Evolutionary conservation across 768 basidiomycete genomes (phyloP).

Genomic region (Pleurotus citrinopileatus): DNA sequence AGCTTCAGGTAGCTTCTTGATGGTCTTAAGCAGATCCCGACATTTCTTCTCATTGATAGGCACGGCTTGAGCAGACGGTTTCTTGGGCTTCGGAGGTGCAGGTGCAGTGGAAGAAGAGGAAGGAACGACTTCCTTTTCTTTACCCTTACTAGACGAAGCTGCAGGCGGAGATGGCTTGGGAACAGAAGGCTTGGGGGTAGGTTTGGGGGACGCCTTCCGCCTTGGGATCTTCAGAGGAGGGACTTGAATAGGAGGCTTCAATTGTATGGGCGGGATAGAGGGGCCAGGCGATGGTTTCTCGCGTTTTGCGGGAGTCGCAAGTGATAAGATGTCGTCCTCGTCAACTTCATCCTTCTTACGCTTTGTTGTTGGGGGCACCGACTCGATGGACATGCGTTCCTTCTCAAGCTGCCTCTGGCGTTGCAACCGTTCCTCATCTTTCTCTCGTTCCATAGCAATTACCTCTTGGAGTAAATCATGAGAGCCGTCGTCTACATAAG

Average conservation of each 20-base stretch:
- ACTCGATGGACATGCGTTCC: constrained; percentile 46
- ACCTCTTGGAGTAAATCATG: constrained; percentile 81
- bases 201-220: constrained; percentile 15
- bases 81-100: constrained; percentile 36
- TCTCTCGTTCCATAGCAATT: constrained; percentile 72
- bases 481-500: constrained; percentile 78
- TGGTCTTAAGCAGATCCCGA: constrained; percentile 59
- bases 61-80: constrained; percentile 32
- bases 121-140: constrained; percentile 58
- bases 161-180: constrained; percentile 35
- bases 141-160: constrained; percentile 61
- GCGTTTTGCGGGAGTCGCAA: constrained; percentile 64
- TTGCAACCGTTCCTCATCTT: constrained; percentile 40
- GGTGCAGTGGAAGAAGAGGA: constrained; percentile 25
- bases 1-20: constrained; percentile 64
- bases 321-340: constrained; percentile 63
- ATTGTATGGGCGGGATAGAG: constrained; percentile 20
- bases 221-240: constrained; percentile 19
- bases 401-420: constrained; percentile 44
- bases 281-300: constrained; percentile 42
- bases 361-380: constrained; percentile 14
- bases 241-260: constrained; percentile 16
- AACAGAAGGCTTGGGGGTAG: constrained; percentile 45
- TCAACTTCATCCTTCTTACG: constrained; percentile 21
- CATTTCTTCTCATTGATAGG: constrained; percentile 84